Base-by-base conservation (phyloP, 768 basidiomycete genomes). In the Tubosaeta brunneosetosa region DNA sequence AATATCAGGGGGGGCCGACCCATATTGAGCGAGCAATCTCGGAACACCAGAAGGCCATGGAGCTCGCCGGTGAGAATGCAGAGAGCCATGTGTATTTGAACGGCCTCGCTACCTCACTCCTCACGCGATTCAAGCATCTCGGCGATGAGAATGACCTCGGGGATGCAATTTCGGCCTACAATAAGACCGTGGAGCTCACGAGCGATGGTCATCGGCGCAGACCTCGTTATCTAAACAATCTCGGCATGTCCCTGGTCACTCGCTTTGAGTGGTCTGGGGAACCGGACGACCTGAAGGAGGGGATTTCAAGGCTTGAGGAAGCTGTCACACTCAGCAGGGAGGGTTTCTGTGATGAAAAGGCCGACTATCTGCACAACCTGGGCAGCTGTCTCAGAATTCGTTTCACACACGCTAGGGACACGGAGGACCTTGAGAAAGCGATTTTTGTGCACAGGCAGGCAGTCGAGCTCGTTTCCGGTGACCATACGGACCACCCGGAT, bases 21-120 rank as follows among this genome's bases (percentile, higher is more conserved):
- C 45, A 47, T 44, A 26, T 52, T 4, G 46, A 46, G 6, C 16
- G 32, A 22, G 50, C 54, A 16, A 38, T 52, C 11, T 47, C 38
- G n/a, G 14, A 8, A 26, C n/a, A 31, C 22, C 3, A 29, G 47
- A 16, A 9, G 4, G 22, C 41, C n/a, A 31, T 44, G 27, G 29
- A 4, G 4, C 27, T 44, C 29, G 29, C 27, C 17, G 9, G n/a
- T 4, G 14, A 7, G 9, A 37, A 37, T 37, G n/a, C n/a, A 8
- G n/a, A 37, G 6, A 17, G 37, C 9, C n/a, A 37, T 9, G n/a
- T 37, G n/a, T 45, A 45, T 45, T 11, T 33, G 6, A 33, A 25
- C 16, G 25, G 19, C 12, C 29, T 49, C 2, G 37, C 19, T 2
- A 42, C 22, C 6, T 26, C 22, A 0, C 33, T 42, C 8, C 16